Evolutionary conservation across 2,329 filamentous ascomycete genomes (phyloP).

Genomic region (Colletotrichum destructivum): DNA sequence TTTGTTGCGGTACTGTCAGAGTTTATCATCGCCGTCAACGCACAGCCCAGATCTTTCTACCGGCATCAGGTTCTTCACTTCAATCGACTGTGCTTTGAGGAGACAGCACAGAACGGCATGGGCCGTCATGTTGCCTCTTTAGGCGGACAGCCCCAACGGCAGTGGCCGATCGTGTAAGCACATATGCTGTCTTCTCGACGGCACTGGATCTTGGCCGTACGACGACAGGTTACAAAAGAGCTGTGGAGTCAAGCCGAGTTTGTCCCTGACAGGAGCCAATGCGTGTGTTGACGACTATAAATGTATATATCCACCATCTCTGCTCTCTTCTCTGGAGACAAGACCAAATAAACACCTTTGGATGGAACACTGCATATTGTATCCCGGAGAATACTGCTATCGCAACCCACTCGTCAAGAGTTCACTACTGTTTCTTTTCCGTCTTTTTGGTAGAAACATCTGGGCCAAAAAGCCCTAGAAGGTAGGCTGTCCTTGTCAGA

Average conservation of each 20-base stretch:
- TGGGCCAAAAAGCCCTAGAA: constrained; percentile 52
- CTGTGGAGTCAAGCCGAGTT: too few species aligned
- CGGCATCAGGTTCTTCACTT: neutral
- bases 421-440: constrained; percentile 27
- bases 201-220: too few species aligned
- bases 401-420: neutral
- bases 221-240: neutral
- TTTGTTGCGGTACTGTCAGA: neutral
- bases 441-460: constrained; percentile 41
- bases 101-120: neutral
- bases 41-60: neutral
- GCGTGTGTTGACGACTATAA: neutral
- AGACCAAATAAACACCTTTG: neutral
- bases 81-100: neutral
- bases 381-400: neutral
- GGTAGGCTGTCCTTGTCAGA: constrained; percentile 49
- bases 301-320: neutral
- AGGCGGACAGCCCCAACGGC: neutral
- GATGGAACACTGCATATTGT: neutral
- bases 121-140: neutral
- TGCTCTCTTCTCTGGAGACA: neutral
- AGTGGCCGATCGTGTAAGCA: constrained; percentile 2
- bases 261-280: too few species aligned
- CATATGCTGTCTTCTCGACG: neutral
- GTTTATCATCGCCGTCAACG: neutral